A percentile compares a stretch with the other conserved stretches of the same genome.
Evolutionary conservation across 306 rosid genomes (phyloP).

Genomic region (Prinsepia uniflora): DNA sequence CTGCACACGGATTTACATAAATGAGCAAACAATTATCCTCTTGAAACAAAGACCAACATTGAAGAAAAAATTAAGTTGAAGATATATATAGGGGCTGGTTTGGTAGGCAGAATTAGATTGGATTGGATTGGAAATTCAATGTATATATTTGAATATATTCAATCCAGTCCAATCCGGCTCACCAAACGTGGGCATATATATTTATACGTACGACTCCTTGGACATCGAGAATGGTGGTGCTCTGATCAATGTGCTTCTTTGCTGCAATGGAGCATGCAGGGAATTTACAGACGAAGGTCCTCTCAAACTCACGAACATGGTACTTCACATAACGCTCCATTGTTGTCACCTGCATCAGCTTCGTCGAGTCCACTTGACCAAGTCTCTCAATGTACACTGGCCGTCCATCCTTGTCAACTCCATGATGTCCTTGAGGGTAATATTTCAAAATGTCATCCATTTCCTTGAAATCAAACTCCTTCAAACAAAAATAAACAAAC

Average conservation of each 20-base stretch:
- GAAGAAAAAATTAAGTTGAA: not conserved
- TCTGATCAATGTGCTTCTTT: constrained; percentile 84
- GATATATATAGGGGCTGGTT: no score
- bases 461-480: constrained; percentile 88
- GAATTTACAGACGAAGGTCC: constrained; percentile 64
- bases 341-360: constrained; percentile 83
- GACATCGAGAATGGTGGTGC: constrained; percentile 94
- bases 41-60: no score
- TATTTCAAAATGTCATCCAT: constrained; percentile 70
- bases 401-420: constrained; percentile 83
- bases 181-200: not conserved
- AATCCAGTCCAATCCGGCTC: no score
- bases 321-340: constrained; percentile 82
- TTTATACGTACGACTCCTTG: constrained; percentile 77
- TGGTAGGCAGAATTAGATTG: no score
- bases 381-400: constrained; percentile 88
- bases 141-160: no score
- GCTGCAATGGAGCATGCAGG: constrained; percentile 90
- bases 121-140: no score
- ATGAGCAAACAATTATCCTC: not conserved
- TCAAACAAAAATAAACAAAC: constrained; percentile 16
- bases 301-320: constrained; percentile 85
- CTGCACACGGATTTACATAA: constrained; percentile 30
- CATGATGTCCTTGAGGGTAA: constrained; percentile 97
- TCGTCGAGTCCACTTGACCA: constrained; percentile 75